Evolutionary conservation across 805 yeast genomes (phyloP).

Genomic region (Yamadazyma scolyti): DNA sequence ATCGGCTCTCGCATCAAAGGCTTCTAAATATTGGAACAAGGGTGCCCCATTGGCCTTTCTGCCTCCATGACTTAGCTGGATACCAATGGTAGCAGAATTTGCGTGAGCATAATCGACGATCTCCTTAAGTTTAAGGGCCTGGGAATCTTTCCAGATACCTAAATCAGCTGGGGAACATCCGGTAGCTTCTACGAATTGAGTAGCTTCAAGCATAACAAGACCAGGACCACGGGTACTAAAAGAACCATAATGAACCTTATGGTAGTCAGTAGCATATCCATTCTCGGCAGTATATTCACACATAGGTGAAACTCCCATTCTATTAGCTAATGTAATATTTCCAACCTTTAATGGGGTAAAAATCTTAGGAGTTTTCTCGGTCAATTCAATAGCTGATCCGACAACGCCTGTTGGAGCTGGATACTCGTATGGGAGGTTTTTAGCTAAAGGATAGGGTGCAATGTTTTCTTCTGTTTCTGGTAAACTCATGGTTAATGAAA

Average conservation of each 20-base stretch:
- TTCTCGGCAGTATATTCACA: constrained; percentile 47
- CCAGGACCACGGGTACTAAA: constrained; percentile 50
- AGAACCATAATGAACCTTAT: constrained; percentile 46
- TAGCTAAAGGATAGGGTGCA: constrained; percentile 7
- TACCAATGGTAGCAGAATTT: constrained; percentile 43
- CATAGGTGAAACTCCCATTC: constrained; percentile 58
- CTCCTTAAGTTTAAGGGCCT: constrained; percentile 36
- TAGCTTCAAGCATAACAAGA: constrained; percentile 43
- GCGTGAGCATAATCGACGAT: constrained; percentile 46
- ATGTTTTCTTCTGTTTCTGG: constrained; percentile 4
- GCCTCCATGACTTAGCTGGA: constrained; percentile 57
- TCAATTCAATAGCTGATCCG: constrained; percentile 8
- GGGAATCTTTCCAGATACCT: constrained; percentile 51
- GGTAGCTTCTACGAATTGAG: constrained; percentile 39
- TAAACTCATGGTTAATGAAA: too few relatives aligned
- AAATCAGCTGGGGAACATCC: constrained; percentile 42
- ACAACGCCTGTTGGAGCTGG: constrained; percentile 9
- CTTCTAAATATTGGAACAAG: constrained; percentile 23
- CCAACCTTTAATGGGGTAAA: constrained; percentile 44
- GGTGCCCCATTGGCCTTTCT: constrained; percentile 40
- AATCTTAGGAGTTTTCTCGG: constrained; percentile 25
- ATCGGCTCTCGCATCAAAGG: constrained; percentile 39
- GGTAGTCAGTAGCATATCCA: constrained; percentile 43
- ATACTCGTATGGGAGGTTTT: constrained; percentile 9
- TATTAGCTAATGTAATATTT: constrained; percentile 40